phyloP scores from a whole-genome alignment of 2,329 filamentous ascomycete species.

The Xylariaceae sp. region DNA sequence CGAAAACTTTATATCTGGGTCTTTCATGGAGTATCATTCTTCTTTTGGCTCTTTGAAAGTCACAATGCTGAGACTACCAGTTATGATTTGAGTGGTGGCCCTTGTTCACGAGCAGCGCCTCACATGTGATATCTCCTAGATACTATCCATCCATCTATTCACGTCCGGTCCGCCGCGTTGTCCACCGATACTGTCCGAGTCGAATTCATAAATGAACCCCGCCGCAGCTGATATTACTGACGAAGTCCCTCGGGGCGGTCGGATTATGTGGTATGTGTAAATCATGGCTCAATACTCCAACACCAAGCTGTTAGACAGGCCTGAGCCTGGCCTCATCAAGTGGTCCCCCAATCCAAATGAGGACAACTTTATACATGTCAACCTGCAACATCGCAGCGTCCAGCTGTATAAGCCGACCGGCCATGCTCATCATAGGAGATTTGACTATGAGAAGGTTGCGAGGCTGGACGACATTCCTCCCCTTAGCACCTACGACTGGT shows the following conservation, averaged over 20 bases:
- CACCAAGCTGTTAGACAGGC: slow-evolving; percentile 46
- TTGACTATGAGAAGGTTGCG: slow-evolving; percentile 52
- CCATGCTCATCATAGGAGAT: slow-evolving; percentile 49
- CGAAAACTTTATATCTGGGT: neutral
- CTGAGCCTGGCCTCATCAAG: slow-evolving; percentile 58
- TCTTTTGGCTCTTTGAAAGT: neutral
- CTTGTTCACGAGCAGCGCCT: slow-evolving; percentile 1
- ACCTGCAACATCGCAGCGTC: slow-evolving; percentile 56
- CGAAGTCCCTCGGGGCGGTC: neutral
- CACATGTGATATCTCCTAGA: neutral
- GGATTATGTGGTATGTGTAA: neutral
- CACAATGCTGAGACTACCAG: slow-evolving; percentile 2
- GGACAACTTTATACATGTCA: slow-evolving; percentile 60
- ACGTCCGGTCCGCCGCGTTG: neutral
- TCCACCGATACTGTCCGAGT: neutral
- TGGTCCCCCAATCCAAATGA: slow-evolving; percentile 57
- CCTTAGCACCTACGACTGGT: slow-evolving; percentile 63
- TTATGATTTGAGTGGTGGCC: neutral
- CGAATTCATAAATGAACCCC: neutral
- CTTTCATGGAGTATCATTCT: neutral
- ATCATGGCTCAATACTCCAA: slow-evolving; percentile 24
- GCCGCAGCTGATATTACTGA: neutral
- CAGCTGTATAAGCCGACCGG: slow-evolving; percentile 59
- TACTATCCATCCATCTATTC: neutral
- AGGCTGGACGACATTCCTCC: slow-evolving; percentile 59